These are phyloP conservation scores for Sugiyamaella sp. DNA, from an alignment of 1,139 yeast genomes.

Conservation along the genomic window DNA sequence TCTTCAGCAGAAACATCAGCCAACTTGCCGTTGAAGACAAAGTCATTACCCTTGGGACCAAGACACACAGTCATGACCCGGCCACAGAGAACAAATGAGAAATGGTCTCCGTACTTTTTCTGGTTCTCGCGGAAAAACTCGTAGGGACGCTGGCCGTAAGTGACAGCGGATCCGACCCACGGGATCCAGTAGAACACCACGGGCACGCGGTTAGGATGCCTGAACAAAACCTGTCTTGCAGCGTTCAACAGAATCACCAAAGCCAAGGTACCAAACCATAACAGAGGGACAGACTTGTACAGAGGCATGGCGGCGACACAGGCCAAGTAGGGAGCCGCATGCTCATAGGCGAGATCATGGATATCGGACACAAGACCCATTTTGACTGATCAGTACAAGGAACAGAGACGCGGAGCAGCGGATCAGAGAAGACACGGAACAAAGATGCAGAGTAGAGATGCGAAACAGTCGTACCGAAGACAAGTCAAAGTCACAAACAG, in stretches of 20 bases:
- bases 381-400: too few species aligned
- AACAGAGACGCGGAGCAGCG: too few species aligned
- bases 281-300: constrained; percentile 36
- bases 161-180: constrained; percentile 90
- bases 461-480: too few species aligned
- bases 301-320: constrained; percentile 31
- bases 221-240: constrained; percentile 69
- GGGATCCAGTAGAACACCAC: constrained; percentile 92
- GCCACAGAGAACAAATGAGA: constrained; percentile 86
- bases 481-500: too few species aligned
- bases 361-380: constrained; percentile 24
- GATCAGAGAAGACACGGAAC: too few species aligned
- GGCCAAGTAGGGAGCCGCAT: constrained; percentile 13
- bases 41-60: constrained; percentile 98
- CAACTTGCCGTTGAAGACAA: constrained; percentile 86
- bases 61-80: constrained; percentile 92
- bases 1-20: constrained; percentile 95
- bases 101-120: constrained; percentile 84
- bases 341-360: constrained; percentile 14
- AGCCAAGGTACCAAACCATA: constrained; percentile 36
- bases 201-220: constrained; percentile 63
- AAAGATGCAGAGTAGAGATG: too few species aligned
- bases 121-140: constrained; percentile 81
- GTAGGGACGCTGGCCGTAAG: constrained; percentile 91
- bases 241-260: constrained; percentile 57